Percentiles rank a stretch among this genome's conserved stretches.
Conservation (phyloP, 306 rosid genomes). For the Prunus fruticosa region DNA sequence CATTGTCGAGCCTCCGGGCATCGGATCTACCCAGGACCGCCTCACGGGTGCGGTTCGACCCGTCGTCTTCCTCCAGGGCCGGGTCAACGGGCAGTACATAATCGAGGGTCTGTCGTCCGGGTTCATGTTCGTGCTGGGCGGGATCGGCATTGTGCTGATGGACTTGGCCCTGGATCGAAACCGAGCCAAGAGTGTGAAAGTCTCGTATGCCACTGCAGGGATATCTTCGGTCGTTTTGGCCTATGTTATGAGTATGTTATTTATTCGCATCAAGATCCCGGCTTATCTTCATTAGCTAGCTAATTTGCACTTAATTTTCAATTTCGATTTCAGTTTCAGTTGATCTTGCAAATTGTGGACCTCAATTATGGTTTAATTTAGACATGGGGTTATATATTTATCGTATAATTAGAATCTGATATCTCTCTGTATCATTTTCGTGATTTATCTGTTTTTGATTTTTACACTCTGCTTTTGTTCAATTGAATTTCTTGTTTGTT, state of each 20-base stretch:
- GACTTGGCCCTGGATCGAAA: constrained; percentile 85
- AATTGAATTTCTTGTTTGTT: background rate
- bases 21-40: constrained; percentile 84
- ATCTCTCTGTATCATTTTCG: background rate
- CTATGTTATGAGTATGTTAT: constrained; percentile 90
- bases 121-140: constrained; percentile 92
- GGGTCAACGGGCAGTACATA: constrained; percentile 93
- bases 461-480: background rate
- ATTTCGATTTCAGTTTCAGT: background rate
- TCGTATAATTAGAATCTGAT: background rate
- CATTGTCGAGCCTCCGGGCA: constrained; percentile 95
- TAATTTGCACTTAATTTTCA: background rate
- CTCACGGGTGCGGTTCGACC: constrained; percentile 82
- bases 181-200: constrained; percentile 69
- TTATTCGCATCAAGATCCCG: constrained; percentile 92
- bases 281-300: constrained; percentile 62
- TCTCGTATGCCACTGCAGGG: constrained; percentile 78
- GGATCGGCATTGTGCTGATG: constrained; percentile 66
- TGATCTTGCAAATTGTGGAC: background rate
- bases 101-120: constrained; percentile 89
- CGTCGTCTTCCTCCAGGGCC: constrained; percentile 78
- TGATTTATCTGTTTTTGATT: background rate
- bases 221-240: constrained; percentile 57
- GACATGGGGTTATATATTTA: background rate
- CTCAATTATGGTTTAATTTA: background rate